Evolutionary conservation across 116 monocot species (phyloP).

Genomic region (Phalaenopsis hybrid): DNA sequence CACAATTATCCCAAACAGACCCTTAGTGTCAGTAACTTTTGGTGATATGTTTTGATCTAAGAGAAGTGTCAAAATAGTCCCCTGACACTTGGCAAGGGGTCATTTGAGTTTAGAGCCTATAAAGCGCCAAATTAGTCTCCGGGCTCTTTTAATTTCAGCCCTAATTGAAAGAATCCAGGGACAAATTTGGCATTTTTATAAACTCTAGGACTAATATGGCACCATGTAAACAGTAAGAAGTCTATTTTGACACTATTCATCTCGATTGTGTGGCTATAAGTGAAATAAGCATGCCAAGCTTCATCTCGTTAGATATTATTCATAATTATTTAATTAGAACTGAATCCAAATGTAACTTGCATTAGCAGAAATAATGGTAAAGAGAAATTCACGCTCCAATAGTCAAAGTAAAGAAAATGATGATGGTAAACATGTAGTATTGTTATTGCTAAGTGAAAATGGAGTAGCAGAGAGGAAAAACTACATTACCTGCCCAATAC

Average conservation of each 20-base stretch:
- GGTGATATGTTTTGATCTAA: neutral
- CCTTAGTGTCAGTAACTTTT: neutral
- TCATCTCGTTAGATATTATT: neutral
- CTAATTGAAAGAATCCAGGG: too few species aligned
- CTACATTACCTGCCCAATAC: constrained; percentile 44
- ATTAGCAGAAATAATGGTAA: neutral
- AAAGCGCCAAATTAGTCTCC: too few species aligned
- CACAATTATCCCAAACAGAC: too few species aligned
- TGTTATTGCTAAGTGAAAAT: neutral
- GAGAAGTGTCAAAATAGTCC: too few species aligned
- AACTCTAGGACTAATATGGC: too few species aligned
- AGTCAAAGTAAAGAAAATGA: neutral
- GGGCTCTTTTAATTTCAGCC: too few species aligned
- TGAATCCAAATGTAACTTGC: neutral
- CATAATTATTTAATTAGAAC: neutral
- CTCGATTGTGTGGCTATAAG: neutral
- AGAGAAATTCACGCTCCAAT: neutral
- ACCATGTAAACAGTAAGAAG: too few species aligned
- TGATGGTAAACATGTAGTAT: neutral
- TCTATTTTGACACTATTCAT: too few species aligned
- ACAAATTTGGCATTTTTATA: too few species aligned
- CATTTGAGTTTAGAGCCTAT: too few species aligned
- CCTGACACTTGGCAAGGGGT: too few species aligned
- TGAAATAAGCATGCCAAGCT: neutral
- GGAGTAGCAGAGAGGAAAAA: neutral